Evolutionary conservation across 345 rosid genomes (phyloP).

Genomic region (Excoecaria cochinchinensis): DNA sequence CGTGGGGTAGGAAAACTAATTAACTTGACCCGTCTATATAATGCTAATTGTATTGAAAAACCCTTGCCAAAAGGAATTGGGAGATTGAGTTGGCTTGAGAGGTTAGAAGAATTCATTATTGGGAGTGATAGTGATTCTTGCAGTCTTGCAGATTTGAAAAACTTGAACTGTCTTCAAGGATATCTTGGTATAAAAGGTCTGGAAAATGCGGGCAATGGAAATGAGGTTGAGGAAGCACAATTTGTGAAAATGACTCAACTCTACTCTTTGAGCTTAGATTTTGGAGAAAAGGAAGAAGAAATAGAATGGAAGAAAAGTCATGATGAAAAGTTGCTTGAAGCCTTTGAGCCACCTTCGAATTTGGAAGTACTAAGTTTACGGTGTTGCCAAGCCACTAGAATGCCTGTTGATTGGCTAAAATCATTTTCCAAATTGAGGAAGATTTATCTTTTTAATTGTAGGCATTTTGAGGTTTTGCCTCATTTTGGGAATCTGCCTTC

Average conservation of each 20-base stretch:
- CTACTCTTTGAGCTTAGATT: not conserved
- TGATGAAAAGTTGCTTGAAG: not conserved
- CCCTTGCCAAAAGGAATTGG: not conserved
- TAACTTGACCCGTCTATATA: not conserved
- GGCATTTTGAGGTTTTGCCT: not conserved
- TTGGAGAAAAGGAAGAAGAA: not conserved
- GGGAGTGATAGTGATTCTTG: not conserved
- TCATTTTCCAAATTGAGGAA: not conserved
- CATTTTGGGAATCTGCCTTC: not conserved
- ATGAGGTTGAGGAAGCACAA: not conserved
- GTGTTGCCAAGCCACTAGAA: not conserved
- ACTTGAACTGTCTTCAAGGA: not conserved
- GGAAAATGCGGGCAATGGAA: not conserved
- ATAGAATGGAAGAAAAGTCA: not conserved
- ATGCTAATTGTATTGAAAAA: rapidly evolving
- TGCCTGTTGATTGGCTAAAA: not conserved
- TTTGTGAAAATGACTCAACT: not conserved
- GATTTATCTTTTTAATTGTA: not conserved
- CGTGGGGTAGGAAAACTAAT: not conserved
- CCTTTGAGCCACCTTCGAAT: not conserved
- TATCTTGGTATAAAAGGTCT: not conserved
- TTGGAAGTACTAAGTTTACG: not conserved
- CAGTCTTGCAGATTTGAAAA: not conserved
- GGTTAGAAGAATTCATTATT: not conserved
- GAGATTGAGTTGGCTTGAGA: not conserved